Conservation (phyloP, 2,329 filamentous ascomycete genomes). For the Graphiopsis chlorocephala region DNA sequence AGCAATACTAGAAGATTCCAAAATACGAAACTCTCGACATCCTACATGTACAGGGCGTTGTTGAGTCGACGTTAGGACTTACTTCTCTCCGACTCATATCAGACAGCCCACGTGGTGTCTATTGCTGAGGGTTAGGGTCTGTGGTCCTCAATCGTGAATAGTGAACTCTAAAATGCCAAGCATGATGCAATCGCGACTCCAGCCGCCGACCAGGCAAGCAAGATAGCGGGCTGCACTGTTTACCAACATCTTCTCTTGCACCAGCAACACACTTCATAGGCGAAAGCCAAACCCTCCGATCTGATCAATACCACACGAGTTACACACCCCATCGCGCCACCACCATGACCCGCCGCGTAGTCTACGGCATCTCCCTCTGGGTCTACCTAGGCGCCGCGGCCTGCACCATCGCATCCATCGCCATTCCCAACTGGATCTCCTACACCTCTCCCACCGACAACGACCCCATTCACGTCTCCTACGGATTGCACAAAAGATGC, state of each 20-base stretch:
- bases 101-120: background rate
- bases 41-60: background rate
- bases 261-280: background rate
- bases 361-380: constrained; percentile 50
- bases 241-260: background rate
- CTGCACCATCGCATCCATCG: constrained; percentile 68
- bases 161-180: background rate
- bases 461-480: constrained; percentile 59
- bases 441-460: constrained; percentile 41
- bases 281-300: background rate
- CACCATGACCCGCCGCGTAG: constrained; percentile 48
- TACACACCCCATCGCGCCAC: background rate
- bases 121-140: background rate
- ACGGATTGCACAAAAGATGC: constrained; percentile 80
- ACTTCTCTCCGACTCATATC: background rate
- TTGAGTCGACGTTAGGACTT: constrained; percentile 2
- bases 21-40: background rate
- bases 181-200: background rate
- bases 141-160: background rate
- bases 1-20: constrained; percentile 3
- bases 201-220: constrained; percentile 1
- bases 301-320: background rate
- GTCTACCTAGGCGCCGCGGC: constrained; percentile 57
- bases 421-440: constrained; percentile 68
- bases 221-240: background rate